Evolutionary conservation across 192 early-diverging fungal species (phyloP), one percentile per base, ranked within the genome.

Genomic region (Coemansia sp.): DNA sequence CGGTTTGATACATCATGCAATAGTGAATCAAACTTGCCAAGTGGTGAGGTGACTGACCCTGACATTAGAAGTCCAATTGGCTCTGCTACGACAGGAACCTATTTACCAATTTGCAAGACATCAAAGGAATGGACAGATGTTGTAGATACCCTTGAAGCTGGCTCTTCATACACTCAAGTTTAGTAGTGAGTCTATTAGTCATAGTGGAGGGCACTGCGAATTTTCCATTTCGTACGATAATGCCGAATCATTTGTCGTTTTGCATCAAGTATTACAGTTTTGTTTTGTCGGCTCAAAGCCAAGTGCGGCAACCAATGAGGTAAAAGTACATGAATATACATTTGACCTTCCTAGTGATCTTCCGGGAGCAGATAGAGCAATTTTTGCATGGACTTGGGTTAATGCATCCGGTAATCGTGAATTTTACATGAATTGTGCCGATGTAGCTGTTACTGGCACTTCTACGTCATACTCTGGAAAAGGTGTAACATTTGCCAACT

Each of bases 171-270:
- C 42, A 46, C 56, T 87, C 24, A 52, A 67, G 9, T 85, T 85
- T 61, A 44, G 24, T 9, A 12, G 39, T 14, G 49, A 43, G 15
- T 24, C 42, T 1, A 52, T 47, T 0, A 56, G 51, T 18, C 84
- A 86, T 47, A 68, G 65, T 18, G 85, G 86, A 1, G 87, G 87
- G 2, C 83, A 87, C 48, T 87, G 86, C 19, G 77, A 89, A 57
- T 86, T 84, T 59, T 78, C 86, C 0, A 59, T 87, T 8, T 87
- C 86, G 0, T 84, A 81, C 37, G 87, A 89, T 51, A 47, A 55
- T 23, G 86, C 78, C 33, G 59, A 77, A 27, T 84, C 76, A 27
- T 86, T 80, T 64, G 84, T 78, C 1, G 85, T 84, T 5, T 33
- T 88, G 24, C 70, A 84, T 42, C 67, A 74, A 13, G 52, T 67